Percentiles rank a stretch among this genome's conserved stretches.
Conservation (phyloP, 352 stramenopile species). For the Elongisporangium prolatum region DNA sequence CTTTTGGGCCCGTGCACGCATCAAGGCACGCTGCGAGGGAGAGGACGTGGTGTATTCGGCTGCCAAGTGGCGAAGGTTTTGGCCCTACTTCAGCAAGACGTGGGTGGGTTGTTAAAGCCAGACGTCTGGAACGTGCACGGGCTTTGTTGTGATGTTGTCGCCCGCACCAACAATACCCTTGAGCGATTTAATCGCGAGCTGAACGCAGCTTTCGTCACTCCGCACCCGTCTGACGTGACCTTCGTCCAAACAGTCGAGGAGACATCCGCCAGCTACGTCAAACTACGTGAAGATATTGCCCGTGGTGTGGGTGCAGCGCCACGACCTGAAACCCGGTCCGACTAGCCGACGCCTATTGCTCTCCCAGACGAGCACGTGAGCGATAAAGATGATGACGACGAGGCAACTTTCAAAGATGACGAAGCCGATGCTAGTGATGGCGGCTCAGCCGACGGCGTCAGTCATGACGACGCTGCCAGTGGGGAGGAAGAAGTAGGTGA, state of each 20-base stretch:
- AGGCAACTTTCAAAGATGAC: too few relatives aligned
- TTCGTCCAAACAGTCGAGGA: constrained; percentile 11
- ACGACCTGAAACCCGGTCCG: too few relatives aligned
- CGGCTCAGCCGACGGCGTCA: too few relatives aligned
- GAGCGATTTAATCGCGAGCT: constrained; percentile 18
- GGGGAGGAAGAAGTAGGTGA: too few relatives aligned
- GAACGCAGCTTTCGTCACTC: constrained; percentile 6
- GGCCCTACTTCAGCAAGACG: constrained; percentile 21
- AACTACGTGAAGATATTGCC: too few relatives aligned
- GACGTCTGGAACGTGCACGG: constrained; percentile 12
- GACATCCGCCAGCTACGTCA: too few relatives aligned
- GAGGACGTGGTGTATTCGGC: background rate
- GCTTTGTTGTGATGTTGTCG: constrained; percentile 5
- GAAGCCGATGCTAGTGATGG: too few relatives aligned
- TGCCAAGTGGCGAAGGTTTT: constrained; percentile 6
- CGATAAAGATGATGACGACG: too few relatives aligned
- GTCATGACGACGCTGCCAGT: too few relatives aligned
- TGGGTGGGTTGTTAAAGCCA: constrained; percentile 1
- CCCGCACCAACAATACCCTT: constrained; percentile 16
- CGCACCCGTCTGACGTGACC: constrained; percentile 5
- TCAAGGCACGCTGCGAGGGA: background rate
- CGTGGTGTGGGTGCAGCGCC: too few relatives aligned
- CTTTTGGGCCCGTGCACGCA: background rate
- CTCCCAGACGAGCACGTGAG: too few relatives aligned
- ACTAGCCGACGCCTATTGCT: too few relatives aligned